Percentiles rank a stretch among this genome's conserved stretches.
phyloP scores from a whole-genome alignment of 768 basidiomycete species.

The Amylocystis lapponica region DNA sequence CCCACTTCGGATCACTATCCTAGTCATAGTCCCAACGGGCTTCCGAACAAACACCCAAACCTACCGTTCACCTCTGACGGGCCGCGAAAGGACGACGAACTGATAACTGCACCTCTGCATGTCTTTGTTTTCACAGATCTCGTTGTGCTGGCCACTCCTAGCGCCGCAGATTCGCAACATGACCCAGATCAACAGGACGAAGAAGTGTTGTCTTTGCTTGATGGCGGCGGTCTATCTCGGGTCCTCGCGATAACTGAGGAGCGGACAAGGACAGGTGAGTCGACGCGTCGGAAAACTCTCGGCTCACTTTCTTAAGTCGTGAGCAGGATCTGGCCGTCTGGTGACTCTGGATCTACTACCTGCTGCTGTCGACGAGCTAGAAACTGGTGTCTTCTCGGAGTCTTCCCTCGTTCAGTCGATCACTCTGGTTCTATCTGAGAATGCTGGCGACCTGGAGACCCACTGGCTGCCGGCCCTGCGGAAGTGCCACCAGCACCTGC shows the following conservation, averaged over 20 bases:
- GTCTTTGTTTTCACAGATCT: conserved; percentile 64
- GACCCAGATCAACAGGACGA: conserved; percentile 17
- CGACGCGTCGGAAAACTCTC: background rate
- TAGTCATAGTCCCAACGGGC: no score
- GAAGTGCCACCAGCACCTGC: conserved; percentile 44
- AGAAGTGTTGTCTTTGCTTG: conserved; percentile 38
- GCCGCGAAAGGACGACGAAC: background rate
- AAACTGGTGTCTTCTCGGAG: conserved; percentile 30
- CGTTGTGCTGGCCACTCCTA: conserved; percentile 48
- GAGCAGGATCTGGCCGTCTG: conserved; percentile 4
- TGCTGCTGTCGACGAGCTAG: conserved; percentile 33
- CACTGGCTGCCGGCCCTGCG: conserved; percentile 50
- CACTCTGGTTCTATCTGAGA: conserved; percentile 30
- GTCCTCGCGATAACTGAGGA: conserved; percentile 43
- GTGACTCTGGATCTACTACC: conserved; percentile 49
- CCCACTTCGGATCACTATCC: conserved; percentile 8
- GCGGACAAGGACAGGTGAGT: conserved; percentile 14
- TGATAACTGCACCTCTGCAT: conserved; percentile 9
- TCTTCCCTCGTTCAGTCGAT: conserved; percentile 29
- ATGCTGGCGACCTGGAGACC: conserved; percentile 11
- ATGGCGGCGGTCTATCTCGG: conserved; percentile 40
- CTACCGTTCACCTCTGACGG: background rate
- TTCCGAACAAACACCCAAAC: no score
- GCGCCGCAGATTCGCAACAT: conserved; percentile 8
- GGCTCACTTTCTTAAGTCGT: background rate